A percentile compares a stretch with the other conserved stretches of the same genome.
Evolutionary conservation across 2,329 filamentous ascomycete genomes (phyloP).

Genomic region (Sporothrix pseudoabietina): DNA sequence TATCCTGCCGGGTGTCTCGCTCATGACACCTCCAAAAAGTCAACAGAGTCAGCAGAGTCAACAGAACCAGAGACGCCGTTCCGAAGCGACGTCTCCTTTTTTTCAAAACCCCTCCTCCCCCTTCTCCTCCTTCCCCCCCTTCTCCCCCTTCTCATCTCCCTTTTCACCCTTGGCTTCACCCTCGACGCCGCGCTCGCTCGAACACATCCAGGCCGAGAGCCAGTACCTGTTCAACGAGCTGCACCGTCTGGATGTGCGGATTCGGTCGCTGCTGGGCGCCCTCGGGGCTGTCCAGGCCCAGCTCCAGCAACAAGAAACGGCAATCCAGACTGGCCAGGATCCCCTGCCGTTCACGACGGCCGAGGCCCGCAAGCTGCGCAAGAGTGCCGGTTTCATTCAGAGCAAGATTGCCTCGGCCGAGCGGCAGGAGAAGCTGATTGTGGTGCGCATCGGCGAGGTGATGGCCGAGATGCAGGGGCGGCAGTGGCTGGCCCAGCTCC

Average conservation of each 20-base stretch:
- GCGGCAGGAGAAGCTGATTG: slow-evolving; percentile 51
- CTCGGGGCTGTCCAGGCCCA: slow-evolving; percentile 45
- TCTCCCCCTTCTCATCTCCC: neutral
- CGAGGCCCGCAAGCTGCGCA: slow-evolving; percentile 43
- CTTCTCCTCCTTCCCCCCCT: neutral
- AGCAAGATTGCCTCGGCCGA: slow-evolving; percentile 49
- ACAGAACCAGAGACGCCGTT: neutral
- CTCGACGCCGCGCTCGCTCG: slow-evolving; percentile 42
- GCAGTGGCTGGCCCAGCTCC: slow-evolving; percentile 45
- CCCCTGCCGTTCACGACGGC: neutral
- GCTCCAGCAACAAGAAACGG: slow-evolving; percentile 30
- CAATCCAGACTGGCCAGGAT: neutral
- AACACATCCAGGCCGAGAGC: slow-evolving; percentile 50
- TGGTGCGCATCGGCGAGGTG: slow-evolving; percentile 53
- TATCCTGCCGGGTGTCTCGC: neutral
- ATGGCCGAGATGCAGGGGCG: slow-evolving; percentile 52
- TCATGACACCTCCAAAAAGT: neutral
- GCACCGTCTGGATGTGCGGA: slow-evolving; percentile 45
- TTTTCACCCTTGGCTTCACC: no score
- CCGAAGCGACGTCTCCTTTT: neutral
- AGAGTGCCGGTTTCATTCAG: slow-evolving; percentile 48
- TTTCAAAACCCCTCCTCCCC: neutral
- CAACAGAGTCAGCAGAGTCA: neutral
- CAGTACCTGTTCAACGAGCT: slow-evolving; percentile 50
- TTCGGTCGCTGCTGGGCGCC: slow-evolving; percentile 45